These are phyloP conservation scores for Solanum hybrid DNA, from an alignment of 305 asterid genomes.

Conservation along the genomic window DNA sequence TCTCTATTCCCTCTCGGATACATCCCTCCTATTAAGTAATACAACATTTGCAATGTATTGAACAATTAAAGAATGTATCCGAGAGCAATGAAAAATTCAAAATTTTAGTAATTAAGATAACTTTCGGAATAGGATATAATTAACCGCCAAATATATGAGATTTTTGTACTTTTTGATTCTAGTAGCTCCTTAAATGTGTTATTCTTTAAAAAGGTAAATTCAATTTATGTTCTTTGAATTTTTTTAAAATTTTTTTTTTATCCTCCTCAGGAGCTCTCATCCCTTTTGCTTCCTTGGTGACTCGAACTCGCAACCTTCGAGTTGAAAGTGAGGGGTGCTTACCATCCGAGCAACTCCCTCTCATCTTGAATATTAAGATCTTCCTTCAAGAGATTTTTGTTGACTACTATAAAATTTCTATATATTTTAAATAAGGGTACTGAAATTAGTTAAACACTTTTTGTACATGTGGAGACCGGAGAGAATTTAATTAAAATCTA, in stretches of 20 bases:
- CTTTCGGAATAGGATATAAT: accelerated
- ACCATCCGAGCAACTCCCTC: too few relatives aligned
- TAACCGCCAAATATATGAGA: background rate
- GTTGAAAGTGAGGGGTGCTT: too few relatives aligned
- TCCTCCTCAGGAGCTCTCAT: too few relatives aligned
- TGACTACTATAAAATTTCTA: background rate
- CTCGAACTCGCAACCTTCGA: too few relatives aligned
- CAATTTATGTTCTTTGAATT: background rate
- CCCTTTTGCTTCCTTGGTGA: too few relatives aligned
- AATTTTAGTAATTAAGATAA: too few relatives aligned
- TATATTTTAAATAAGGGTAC: background rate
- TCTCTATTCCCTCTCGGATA: too few relatives aligned
- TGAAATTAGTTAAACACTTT: background rate
- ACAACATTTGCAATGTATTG: background rate
- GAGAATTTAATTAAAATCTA: background rate
- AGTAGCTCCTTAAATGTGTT: too few relatives aligned
- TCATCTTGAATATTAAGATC: background rate
- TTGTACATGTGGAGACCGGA: background rate
- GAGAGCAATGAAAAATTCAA: too few relatives aligned
- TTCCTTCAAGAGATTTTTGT: background rate
- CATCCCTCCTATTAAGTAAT: background rate
- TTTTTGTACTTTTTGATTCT: background rate
- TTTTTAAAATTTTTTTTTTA: too few relatives aligned
- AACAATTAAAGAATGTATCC: background rate
- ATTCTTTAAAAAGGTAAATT: background rate